These are phyloP conservation scores for Wilcoxina mikolae DNA, from an alignment of 495 filamentous ascomycete genomes.

Conservation along the genomic window DNA sequence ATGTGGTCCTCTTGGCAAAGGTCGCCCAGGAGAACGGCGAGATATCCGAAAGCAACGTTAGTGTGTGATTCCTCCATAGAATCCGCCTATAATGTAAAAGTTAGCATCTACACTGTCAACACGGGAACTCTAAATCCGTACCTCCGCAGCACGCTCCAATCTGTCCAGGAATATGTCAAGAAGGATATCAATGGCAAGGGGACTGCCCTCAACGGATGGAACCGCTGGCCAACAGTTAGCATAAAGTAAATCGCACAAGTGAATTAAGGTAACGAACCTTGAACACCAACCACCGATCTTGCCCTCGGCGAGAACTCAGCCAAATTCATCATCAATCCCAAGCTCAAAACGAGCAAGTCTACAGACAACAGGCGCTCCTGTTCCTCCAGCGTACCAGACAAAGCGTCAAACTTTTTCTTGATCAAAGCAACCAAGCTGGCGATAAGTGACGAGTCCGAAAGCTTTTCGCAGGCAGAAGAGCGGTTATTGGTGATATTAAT, in stretches of 20 bases:
- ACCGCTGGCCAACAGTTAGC: background rate
- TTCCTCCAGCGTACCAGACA: conserved; percentile 33
- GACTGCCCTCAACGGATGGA: background rate
- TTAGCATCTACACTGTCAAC: conserved; percentile 8
- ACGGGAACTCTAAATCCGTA: conserved; percentile 25
- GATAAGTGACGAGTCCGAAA: conserved; percentile 38
- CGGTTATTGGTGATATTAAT: conserved; percentile 84
- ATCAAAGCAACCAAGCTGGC: conserved; percentile 27
- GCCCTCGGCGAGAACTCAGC: conserved; percentile 49
- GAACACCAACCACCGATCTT: background rate
- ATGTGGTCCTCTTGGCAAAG: conserved; percentile 49
- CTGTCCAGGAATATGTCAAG: conserved; percentile 32
- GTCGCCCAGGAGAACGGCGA: conserved; percentile 70
- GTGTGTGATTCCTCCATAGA: conserved; percentile 69
- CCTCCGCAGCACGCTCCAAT: conserved; percentile 35
- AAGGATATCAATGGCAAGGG: conserved; percentile 30
- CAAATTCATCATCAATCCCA: conserved; percentile 82
- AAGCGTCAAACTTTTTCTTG: conserved; percentile 27
- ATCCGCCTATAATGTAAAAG: conserved; percentile 45
- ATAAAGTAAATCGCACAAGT: background rate
- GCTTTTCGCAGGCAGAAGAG: conserved; percentile 45
- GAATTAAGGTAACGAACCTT: background rate
- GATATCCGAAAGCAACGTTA: conserved; percentile 82
- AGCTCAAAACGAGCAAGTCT: conserved; percentile 59
- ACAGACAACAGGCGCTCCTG: conserved; percentile 38